Conservation (phyloP, 768 basidiomycete genomes). For the Boletus pseudo-olivaceus region DNA sequence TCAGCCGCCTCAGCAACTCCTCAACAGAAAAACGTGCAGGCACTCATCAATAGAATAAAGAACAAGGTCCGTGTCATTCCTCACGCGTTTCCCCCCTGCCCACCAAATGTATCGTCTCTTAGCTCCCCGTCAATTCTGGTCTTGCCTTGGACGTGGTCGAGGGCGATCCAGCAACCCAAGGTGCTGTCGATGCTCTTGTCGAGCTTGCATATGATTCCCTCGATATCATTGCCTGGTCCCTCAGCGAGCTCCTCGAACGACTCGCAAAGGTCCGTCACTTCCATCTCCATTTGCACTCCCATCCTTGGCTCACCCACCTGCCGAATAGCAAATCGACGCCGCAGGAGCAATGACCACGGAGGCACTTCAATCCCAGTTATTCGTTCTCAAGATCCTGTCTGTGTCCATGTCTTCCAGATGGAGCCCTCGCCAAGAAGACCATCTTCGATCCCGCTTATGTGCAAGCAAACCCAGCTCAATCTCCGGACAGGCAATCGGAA, state of each 20-base stretch:
- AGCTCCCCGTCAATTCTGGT: slow-evolving; percentile 89
- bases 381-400: slow-evolving; percentile 77
- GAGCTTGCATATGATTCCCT: slow-evolving; percentile 74
- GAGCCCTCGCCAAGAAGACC: slow-evolving; percentile 44
- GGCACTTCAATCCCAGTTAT: slow-evolving; percentile 82
- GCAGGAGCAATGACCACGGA: slow-evolving; percentile 58
- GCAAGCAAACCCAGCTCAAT: slow-evolving; percentile 36
- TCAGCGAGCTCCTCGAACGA: slow-evolving; percentile 75
- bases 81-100: background rate
- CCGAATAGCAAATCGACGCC: slow-evolving; percentile 49
- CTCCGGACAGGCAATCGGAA: slow-evolving; percentile 28
- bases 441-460: slow-evolving; percentile 40
- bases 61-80: slow-evolving; percentile 55
- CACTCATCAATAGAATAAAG: slow-evolving; percentile 75
- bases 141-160: slow-evolving; percentile 69
- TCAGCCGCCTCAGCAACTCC: slow-evolving; percentile 45
- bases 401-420: slow-evolving; percentile 78
- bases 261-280: slow-evolving; percentile 59
- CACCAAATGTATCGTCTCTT: background rate
- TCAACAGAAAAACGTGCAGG: slow-evolving; percentile 80
- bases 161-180: slow-evolving; percentile 67
- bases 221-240: slow-evolving; percentile 74
- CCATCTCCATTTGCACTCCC: background rate
- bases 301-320: slow-evolving; percentile 11
- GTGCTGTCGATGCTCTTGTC: slow-evolving; percentile 76